phyloP scores from a whole-genome alignment of 352 stramenopile genomes.

The Globisporangium cylindrosporum region DNA sequence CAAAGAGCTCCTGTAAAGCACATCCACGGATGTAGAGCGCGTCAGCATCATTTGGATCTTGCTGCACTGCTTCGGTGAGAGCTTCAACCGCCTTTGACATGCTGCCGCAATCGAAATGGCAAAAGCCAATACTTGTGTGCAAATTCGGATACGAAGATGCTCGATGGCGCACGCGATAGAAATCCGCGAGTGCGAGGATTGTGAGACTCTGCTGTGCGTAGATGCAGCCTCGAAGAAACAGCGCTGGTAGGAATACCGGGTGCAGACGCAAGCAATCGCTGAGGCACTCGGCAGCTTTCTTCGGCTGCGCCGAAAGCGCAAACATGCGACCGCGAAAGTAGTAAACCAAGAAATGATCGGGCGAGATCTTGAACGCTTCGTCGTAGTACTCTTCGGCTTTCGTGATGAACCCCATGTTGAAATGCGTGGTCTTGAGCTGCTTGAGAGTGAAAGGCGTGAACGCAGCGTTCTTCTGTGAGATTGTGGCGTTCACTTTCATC shows the following conservation, averaged over 20 bases:
- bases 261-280: constrained; percentile 32
- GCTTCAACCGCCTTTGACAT: constrained; percentile 39
- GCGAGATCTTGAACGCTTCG: constrained; percentile 25
- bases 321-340: constrained; percentile 47
- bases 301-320: constrained; percentile 32
- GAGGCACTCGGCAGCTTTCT: constrained; percentile 28
- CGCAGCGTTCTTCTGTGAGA: constrained; percentile 23
- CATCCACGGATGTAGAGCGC: constrained; percentile 50
- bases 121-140: constrained; percentile 52
- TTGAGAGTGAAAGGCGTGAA: constrained; percentile 24
- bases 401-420: constrained; percentile 31
- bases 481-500: constrained; percentile 26
- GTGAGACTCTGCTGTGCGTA: constrained; percentile 51
- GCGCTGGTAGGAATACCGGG: constrained; percentile 42
- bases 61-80: constrained; percentile 39
- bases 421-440: constrained; percentile 25
- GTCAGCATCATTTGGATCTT: constrained; percentile 23
- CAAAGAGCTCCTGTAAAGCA: constrained; percentile 47
- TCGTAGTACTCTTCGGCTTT: constrained; percentile 32
- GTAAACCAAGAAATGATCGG: constrained; percentile 41
- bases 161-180: constrained; percentile 47
- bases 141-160: constrained; percentile 40
- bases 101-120: constrained; percentile 41
- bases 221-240: constrained; percentile 53
- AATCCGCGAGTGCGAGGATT: constrained; percentile 48